phyloP scores from a whole-genome alignment of 225 moss, liverwort and hornwort genomes.

The Sphagnum tenellum region DNA sequence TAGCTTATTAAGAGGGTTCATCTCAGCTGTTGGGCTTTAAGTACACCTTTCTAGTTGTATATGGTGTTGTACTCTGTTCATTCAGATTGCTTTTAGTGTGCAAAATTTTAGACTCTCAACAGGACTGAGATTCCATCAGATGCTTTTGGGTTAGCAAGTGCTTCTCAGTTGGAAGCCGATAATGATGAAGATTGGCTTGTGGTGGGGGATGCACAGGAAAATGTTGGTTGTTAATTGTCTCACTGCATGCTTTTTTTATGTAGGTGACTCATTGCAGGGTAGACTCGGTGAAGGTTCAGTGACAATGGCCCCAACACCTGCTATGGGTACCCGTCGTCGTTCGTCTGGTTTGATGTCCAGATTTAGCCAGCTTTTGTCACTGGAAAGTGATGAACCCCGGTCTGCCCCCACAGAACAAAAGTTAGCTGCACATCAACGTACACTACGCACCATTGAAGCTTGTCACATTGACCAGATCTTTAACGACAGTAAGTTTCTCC shows the following conservation, averaged over 20 bases:
- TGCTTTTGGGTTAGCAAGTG: too few species aligned
- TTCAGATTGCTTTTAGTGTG: too few species aligned
- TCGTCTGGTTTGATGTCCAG: conserved; percentile 96
- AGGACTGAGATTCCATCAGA: too few species aligned
- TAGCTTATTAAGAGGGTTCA: too few species aligned
- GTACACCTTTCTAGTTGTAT: too few species aligned
- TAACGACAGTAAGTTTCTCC: conserved; percentile 95
- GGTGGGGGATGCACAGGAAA: too few species aligned
- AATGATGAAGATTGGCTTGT: too few species aligned
- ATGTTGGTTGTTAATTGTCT: too few species aligned
- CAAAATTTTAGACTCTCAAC: too few species aligned
- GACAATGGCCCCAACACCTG: conserved; percentile 62
- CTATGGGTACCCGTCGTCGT: conserved; percentile 75
- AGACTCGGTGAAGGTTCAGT: conserved; percentile 56
- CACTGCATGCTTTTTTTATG: background rate
- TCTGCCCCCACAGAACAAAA: conserved; percentile 98
- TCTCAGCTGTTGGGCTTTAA: too few species aligned
- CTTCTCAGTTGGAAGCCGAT: too few species aligned
- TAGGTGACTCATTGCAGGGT: conserved; percentile 54
- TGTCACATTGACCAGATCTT: conserved; percentile 98
- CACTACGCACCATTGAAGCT: conserved; percentile 90
- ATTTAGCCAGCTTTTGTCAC: conserved; percentile 95
- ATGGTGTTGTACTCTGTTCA: too few species aligned
- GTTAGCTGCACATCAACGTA: conserved; percentile 93
- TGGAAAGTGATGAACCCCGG: conserved; percentile 92